Evolutionary conservation across 208 protist species (phyloP).

Genomic region (Trichomonas gallinae): DNA sequence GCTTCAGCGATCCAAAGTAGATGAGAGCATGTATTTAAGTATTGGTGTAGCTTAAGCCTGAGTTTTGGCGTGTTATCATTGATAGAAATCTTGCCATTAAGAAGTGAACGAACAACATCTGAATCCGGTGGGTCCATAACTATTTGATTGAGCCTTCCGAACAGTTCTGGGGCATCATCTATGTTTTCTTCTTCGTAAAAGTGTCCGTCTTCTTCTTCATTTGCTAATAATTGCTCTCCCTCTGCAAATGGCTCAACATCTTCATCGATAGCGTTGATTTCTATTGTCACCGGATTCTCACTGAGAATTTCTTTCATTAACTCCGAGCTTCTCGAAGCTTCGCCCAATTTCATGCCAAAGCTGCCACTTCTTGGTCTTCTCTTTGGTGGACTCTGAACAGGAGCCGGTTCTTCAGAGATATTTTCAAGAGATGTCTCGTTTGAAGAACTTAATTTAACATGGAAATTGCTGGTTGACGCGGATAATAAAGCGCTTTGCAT

Average conservation of each 20-base stretch:
- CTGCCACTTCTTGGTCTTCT: neutral
- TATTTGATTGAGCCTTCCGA: neutral
- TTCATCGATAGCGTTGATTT: neutral
- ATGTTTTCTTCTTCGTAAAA: neutral
- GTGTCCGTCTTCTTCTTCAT: neutral
- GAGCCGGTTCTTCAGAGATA: neutral
- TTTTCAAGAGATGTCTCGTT: neutral
- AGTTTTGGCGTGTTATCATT: neutral
- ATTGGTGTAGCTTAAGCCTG: neutral
- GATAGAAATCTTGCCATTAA: neutral
- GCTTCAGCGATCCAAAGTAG: neutral
- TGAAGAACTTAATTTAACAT: neutral
- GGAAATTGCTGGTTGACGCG: neutral
- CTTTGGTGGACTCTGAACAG: neutral
- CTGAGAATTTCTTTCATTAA: neutral
- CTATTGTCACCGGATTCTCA: neutral
- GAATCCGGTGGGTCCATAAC: neutral
- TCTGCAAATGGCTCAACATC: neutral
- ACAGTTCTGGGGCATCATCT: neutral
- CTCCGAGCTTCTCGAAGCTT: neutral
- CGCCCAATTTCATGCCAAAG: neutral
- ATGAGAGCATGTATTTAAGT: neutral
- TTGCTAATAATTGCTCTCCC: neutral
- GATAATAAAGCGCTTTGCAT: neutral
- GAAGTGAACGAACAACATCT: neutral